A percentile compares a stretch with the other conserved stretches of the same genome.
These are phyloP conservation scores for Daldinia sp. DNA, from an alignment of 2,329 filamentous ascomycete species.

Conservation along the genomic window DNA sequence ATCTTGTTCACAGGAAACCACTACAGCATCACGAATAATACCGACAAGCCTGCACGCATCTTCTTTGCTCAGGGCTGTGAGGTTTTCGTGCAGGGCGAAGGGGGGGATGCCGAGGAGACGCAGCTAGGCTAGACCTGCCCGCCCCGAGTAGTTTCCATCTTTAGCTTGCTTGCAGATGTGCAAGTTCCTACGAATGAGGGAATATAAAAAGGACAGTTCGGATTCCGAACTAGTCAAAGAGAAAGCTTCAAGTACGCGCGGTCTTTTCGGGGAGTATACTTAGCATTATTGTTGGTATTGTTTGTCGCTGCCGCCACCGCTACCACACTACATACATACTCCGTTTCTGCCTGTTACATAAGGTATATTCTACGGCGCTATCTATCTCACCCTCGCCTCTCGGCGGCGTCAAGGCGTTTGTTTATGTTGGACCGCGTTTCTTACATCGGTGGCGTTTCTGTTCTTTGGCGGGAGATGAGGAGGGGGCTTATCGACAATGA, in stretches of 20 bases:
- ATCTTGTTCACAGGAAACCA: slow-evolving; percentile 76
- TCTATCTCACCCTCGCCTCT: background rate
- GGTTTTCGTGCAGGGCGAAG: slow-evolving; percentile 50
- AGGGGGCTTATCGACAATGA: background rate
- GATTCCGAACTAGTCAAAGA: background rate
- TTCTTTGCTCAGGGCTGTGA: slow-evolving; percentile 95
- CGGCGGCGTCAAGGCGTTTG: background rate
- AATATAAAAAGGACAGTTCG: background rate
- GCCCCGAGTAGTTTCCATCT: background rate
- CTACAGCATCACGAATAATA: slow-evolving; percentile 89
- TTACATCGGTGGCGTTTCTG: background rate
- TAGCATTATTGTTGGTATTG: background rate
- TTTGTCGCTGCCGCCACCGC: background rate
- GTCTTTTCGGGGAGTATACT: background rate
- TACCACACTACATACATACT: background rate
- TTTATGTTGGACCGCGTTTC: background rate
- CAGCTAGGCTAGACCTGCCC: slow-evolving; percentile 14
- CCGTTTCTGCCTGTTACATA: background rate
- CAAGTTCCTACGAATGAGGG: background rate
- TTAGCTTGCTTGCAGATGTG: background rate
- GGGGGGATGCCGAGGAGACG: slow-evolving; percentile 32
- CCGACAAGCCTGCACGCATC: slow-evolving; percentile 76
- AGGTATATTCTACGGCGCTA: background rate
- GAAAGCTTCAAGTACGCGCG: background rate
- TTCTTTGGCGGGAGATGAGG: slow-evolving; percentile 3